Conservation (phyloP, 164 flowering plant species). For the Dillenia suffruticosa region DNA sequence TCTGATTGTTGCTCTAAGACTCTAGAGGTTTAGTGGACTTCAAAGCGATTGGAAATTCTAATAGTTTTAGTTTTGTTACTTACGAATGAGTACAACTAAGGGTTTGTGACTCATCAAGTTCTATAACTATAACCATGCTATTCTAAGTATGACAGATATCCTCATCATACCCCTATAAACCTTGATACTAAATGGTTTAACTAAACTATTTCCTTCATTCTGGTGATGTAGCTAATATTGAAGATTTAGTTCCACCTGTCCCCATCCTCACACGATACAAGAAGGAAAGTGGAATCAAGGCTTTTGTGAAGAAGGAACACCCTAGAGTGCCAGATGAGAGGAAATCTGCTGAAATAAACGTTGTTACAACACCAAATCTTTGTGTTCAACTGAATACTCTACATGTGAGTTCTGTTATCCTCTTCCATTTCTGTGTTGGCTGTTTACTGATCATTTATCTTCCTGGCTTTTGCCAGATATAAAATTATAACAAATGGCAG, state of each 20-base stretch:
- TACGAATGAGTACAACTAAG: too few relatives aligned
- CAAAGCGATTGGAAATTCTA: too few relatives aligned
- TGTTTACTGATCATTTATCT: neutral
- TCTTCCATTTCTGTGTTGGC: neutral
- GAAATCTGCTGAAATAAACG: constrained; percentile 62
- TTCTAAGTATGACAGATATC: too few relatives aligned
- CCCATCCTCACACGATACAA: constrained; percentile 87
- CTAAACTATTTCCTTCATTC: neutral
- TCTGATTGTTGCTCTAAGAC: too few relatives aligned
- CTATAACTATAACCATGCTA: too few relatives aligned
- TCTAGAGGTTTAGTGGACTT: too few relatives aligned
- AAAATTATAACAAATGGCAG: too few relatives aligned
- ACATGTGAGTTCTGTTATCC: constrained; percentile 58
- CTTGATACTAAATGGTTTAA: too few relatives aligned
- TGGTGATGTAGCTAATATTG: constrained; percentile 65
- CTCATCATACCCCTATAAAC: too few relatives aligned
- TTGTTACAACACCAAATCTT: constrained; percentile 64
- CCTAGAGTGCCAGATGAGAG: constrained; percentile 69
- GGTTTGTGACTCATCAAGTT: too few relatives aligned
- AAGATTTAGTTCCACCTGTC: constrained; percentile 87
- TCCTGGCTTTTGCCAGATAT: too few relatives aligned
- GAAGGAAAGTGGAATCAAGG: constrained; percentile 86
- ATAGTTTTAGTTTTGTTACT: too few relatives aligned
- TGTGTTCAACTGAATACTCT: constrained; percentile 90
- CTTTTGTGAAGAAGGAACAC: constrained; percentile 91